A percentile compares a stretch with the other conserved stretches of the same genome.
Evolutionary conservation across 805 yeast genomes (phyloP).

Genomic region (Huiozyma sinensis): DNA sequence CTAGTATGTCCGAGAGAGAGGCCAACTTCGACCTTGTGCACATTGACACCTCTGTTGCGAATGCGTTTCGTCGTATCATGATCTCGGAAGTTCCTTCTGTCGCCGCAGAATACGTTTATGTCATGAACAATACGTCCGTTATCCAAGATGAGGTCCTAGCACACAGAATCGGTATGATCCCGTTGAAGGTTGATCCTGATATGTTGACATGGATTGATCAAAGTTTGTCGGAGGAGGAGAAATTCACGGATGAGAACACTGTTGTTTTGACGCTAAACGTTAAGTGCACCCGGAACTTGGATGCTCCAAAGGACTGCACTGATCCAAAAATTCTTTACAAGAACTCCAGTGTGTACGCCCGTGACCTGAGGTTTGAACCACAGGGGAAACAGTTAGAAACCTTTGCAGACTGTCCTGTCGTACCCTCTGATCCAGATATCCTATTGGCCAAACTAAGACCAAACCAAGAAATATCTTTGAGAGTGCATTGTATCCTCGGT

Average conservation of each 20-base stretch:
- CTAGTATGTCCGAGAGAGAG: slow-evolving; percentile 51
- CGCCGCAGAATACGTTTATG: slow-evolving; percentile 85
- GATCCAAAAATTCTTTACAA: slow-evolving; percentile 77
- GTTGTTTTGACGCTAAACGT: slow-evolving; percentile 74
- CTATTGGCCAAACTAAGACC: slow-evolving; percentile 88
- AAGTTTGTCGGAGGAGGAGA: slow-evolving; percentile 49
- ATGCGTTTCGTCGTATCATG: slow-evolving; percentile 96
- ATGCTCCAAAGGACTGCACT: slow-evolving; percentile 65
- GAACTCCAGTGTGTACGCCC: slow-evolving; percentile 81
- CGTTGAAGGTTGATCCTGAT: slow-evolving; percentile 88
- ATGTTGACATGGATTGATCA: slow-evolving; percentile 71
- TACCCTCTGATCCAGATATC: slow-evolving; percentile 79
- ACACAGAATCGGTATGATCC: slow-evolving; percentile 87
- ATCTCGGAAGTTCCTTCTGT: slow-evolving; percentile 92
- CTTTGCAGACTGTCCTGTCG: slow-evolving; percentile 57
- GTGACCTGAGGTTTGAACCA: slow-evolving; percentile 81
- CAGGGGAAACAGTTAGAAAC: slow-evolving; percentile 75
- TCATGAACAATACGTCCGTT: slow-evolving; percentile 90
- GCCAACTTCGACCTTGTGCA: slow-evolving; percentile 83
- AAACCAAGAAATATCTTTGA: slow-evolving; percentile 86
- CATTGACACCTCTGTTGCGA: slow-evolving; percentile 85
- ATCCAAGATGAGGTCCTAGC: slow-evolving; percentile 96
- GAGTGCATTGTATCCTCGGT: slow-evolving; percentile 87
- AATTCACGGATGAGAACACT: slow-evolving; percentile 81
- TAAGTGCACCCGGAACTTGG: slow-evolving; percentile 74